These are phyloP conservation scores for Crataegus laevigata DNA, from an alignment of 306 rosid species.

Conservation along the genomic window DNA sequence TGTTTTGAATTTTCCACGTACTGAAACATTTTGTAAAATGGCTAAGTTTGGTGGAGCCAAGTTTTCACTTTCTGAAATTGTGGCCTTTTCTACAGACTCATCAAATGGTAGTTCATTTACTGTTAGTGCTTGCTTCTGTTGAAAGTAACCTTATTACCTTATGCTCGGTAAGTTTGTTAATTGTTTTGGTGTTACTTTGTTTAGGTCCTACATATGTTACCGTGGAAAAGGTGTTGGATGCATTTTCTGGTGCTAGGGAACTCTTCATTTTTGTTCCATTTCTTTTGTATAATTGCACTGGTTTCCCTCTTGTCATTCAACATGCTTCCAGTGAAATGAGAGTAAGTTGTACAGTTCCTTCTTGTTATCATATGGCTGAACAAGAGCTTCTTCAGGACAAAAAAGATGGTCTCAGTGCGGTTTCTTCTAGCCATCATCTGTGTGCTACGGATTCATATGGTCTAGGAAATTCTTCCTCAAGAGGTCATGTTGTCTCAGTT, in stretches of 20 bases:
- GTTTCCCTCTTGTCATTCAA: constrained; percentile 57
- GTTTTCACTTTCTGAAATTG: constrained; percentile 59
- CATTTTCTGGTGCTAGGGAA: constrained; percentile 80
- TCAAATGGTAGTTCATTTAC: constrained; percentile 34
- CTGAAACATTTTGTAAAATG: constrained; percentile 61
- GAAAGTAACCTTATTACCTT: background rate
- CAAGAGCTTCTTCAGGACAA: constrained; percentile 31
- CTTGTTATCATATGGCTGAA: constrained; percentile 45
- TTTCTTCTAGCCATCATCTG: constrained; percentile 31
- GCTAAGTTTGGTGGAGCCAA: constrained; percentile 71
- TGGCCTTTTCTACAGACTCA: constrained; percentile 46
- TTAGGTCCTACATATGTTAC: constrained; percentile 63
- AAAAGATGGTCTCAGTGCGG: constrained; percentile 60
- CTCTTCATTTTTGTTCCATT: constrained; percentile 65
- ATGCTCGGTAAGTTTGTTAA: constrained; percentile 4
- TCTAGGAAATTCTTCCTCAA: constrained; percentile 14
- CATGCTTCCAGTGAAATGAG: constrained; percentile 43
- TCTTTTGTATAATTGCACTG: constrained; percentile 79
- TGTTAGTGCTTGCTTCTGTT: background rate
- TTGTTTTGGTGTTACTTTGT: constrained; percentile 22
- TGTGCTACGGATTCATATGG: constrained; percentile 22
- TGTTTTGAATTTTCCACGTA: constrained; percentile 65
- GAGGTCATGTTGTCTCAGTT: constrained; percentile 43
- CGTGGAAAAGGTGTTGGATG: constrained; percentile 80
- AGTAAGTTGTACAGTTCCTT: constrained; percentile 47